A percentile compares a stretch with the other conserved stretches of the same genome.
Evolutionary conservation across 371 early-diverging fungal species (phyloP).

Genomic region (Smittium culicis): DNA sequence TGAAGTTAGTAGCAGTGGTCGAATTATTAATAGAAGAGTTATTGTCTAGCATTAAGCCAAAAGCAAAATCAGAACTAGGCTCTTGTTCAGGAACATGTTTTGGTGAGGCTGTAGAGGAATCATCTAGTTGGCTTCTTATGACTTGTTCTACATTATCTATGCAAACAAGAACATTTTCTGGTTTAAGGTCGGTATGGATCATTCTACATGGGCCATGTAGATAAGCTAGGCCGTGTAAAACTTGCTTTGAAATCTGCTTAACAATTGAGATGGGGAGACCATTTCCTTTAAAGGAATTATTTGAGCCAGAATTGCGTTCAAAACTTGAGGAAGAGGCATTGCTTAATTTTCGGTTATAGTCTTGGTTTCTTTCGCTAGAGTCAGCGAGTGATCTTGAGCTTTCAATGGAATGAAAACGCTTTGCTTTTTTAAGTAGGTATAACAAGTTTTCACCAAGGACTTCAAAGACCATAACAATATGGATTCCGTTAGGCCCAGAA

Average conservation of each 20-base stretch:
- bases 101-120: slow-evolving; percentile 8
- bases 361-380: slow-evolving; percentile 15
- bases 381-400: slow-evolving; percentile 16
- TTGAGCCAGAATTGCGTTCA: background rate
- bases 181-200: slow-evolving; percentile 97
- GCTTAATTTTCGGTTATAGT: background rate
- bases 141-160: slow-evolving; percentile 65
- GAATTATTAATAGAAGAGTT: background rate
- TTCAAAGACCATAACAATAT: slow-evolving; percentile 95
- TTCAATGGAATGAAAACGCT: slow-evolving; percentile 17
- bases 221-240: slow-evolving; percentile 80
- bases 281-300: slow-evolving; percentile 31
- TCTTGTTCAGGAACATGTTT: background rate
- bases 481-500: slow-evolving; percentile 77
- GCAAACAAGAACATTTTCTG: slow-evolving; percentile 87
- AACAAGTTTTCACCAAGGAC: slow-evolving; percentile 90
- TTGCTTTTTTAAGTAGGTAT: slow-evolving; percentile 50
- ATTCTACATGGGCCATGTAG: slow-evolving; percentile 92
- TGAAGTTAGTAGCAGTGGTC: background rate
- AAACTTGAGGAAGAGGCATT: too few relatives aligned
- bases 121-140: slow-evolving; percentile 26
- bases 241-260: slow-evolving; percentile 72
- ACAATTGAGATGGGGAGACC: slow-evolving; percentile 79
- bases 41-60: background rate
- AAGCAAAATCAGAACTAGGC: background rate